Base-by-base conservation (phyloP, 106 monocot genomes). In the Acorus calamus region DNA sequence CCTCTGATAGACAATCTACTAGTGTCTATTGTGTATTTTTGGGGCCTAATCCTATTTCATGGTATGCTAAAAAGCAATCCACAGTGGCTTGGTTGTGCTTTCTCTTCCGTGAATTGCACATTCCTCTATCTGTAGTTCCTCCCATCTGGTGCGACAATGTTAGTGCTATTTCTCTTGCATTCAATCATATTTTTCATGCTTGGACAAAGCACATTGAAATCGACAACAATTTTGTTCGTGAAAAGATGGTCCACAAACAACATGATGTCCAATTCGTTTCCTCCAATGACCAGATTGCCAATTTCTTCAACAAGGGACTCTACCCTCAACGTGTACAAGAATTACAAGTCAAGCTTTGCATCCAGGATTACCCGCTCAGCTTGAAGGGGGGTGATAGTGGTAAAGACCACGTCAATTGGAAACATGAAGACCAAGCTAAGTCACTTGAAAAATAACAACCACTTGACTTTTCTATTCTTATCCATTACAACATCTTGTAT, bases 201-300 rank as follows among this genome's bases (percentile, higher is more conserved):
- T 4, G 7, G n/a, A 56, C 55, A 56, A 56, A 56, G 13, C 55
- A 56, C n/a, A 56, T 56, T n/a, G 55, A 3, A 56, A 56, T 56
- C 4, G 4, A 56, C 13, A 4, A 56, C 3, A 1, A 56, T 11
- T 56, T 56, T 11, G 55, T 56, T 0, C 7, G 55, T 11, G 55
- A 55, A 56, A 9, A 5, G 4, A 0, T 56, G 10, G 4, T 2
- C 55, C n/a, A 11, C 1, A 11, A 11, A 10, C 10, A 28, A 28
- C 28, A 28, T 28, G 28, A 1, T 28, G 28, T 28, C 28, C 28
- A 28, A 28, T n/a, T n/a, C n/a, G n/a, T n/a, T n/a, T n/a, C n/a
- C n/a, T n/a, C n/a, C n/a, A n/a, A n/a, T n/a, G n/a, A n/a, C n/a
- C 0, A 28, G 28, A 28, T 28, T 28, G 28, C 28, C 28, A 1